Evolutionary conservation across 306 rosid species (phyloP).

Genomic region (Cucumis cinereus): DNA sequence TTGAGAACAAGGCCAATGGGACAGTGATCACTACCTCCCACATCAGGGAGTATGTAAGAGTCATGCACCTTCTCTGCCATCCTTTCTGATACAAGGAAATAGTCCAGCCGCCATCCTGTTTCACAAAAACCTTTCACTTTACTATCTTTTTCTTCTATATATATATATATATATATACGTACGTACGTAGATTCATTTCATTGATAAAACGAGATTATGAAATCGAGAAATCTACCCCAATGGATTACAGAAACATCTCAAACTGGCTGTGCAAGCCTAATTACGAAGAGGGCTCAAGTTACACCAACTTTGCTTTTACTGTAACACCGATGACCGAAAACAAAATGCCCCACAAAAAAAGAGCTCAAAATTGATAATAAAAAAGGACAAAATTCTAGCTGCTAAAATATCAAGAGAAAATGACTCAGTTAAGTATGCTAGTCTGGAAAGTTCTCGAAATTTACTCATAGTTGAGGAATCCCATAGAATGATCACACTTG

Average conservation of each 20-base stretch:
- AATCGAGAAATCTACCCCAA: too few relatives aligned
- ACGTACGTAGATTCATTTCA: too few relatives aligned
- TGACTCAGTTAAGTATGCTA: neutral
- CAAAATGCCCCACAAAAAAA: neutral
- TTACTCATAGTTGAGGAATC: neutral
- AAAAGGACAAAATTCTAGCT: neutral
- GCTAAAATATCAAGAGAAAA: too few relatives aligned
- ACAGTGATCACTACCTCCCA: constrained; percentile 84
- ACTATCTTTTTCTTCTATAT: neutral
- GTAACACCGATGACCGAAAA: too few relatives aligned
- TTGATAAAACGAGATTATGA: too few relatives aligned
- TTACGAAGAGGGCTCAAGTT: too few relatives aligned
- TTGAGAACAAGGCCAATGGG: constrained; percentile 66
- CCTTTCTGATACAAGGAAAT: constrained; percentile 82
- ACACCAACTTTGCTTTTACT: too few relatives aligned
- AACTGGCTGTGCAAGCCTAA: too few relatives aligned
- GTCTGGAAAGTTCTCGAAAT: neutral
- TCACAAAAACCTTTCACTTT: neutral
- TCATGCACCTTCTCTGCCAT: constrained; percentile 69
- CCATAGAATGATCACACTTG: neutral
- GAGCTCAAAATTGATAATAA: neutral
- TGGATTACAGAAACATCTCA: too few relatives aligned
- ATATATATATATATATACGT: too few relatives aligned
- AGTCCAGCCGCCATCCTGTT: constrained; percentile 96
- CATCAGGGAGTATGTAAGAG: constrained; percentile 78